Evolutionary conservation across 2,329 filamentous ascomycete genomes (phyloP).

Genomic region (Geosmithia morbida): DNA sequence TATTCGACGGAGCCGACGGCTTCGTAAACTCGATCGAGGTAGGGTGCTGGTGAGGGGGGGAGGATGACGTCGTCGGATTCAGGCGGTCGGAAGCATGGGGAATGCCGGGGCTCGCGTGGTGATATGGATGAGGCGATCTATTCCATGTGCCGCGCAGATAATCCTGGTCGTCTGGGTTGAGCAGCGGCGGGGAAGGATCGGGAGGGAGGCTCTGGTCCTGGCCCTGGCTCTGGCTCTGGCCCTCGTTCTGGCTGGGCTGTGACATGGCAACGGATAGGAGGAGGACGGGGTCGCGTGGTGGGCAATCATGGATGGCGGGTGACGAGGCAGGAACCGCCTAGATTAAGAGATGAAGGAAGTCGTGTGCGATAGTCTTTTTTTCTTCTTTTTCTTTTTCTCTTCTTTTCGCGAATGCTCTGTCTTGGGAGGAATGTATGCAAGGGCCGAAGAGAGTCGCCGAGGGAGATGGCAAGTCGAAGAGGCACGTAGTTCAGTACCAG

Average conservation of each 20-base stretch:
- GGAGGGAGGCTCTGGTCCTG: constrained; percentile 23
- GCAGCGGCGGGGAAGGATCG: constrained; percentile 12
- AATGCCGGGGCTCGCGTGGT: constrained; percentile 41
- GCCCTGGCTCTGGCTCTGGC: constrained; percentile 17
- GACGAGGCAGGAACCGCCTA: no score
- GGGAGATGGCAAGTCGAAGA: no score
- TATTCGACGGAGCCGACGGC: constrained; percentile 3
- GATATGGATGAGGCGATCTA: constrained; percentile 56
- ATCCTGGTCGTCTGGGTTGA: constrained; percentile 20
- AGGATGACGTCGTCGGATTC: neutral
- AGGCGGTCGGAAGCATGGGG: constrained; percentile 32
- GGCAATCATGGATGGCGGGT: no score
- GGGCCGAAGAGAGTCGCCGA: no score
- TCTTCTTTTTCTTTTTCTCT: no score
- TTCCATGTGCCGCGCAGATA: constrained; percentile 30
- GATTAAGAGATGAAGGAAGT: no score
- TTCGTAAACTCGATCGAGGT: constrained; percentile 4
- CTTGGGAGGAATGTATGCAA: no score
- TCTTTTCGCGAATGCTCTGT: no score
- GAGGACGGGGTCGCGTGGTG: no score
- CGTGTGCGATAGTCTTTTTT: no score
- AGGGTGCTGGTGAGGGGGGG: neutral
- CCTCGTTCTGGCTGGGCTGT: neutral
- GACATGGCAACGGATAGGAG: no score
- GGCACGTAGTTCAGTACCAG: no score